These are phyloP conservation scores for Backusella tuberculispora DNA, from an alignment of 192 early-diverging fungal species.

Conservation along the genomic window DNA sequence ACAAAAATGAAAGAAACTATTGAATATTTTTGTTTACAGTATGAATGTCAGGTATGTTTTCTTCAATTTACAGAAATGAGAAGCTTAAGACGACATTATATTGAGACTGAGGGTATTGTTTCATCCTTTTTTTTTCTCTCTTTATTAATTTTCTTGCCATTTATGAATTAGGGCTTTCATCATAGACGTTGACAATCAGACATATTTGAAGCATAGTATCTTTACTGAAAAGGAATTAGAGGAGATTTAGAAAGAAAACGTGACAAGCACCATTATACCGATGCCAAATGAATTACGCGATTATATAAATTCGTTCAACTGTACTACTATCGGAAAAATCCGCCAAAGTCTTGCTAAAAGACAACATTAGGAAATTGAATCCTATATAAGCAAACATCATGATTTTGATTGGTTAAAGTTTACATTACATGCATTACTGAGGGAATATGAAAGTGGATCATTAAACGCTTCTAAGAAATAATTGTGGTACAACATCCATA, in stretches of 20 bases:
- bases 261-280: constrained; percentile 23
- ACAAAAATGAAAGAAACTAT: background rate
- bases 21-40: constrained; percentile 24
- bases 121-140: background rate
- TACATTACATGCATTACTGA: constrained; percentile 16
- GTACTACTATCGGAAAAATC: constrained; percentile 21
- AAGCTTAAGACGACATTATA: constrained; percentile 20
- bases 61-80: constrained; percentile 24
- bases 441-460: constrained; percentile 30
- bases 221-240: constrained; percentile 29
- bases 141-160: constrained; percentile 14
- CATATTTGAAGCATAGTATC: constrained; percentile 28
- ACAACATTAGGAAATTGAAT: constrained; percentile 14
- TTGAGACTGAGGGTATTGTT: constrained; percentile 13
- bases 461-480: constrained; percentile 24
- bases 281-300: constrained; percentile 23
- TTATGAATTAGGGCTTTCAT: constrained; percentile 26
- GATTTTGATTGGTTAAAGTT: background rate
- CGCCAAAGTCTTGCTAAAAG: too few relatives aligned
- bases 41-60: constrained; percentile 18
- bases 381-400: constrained; percentile 28
- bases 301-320: constrained; percentile 20
- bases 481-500: constrained; percentile 20
- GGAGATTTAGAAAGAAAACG: constrained; percentile 29
- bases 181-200: constrained; percentile 31